Base-by-base conservation (phyloP, 768 basidiomycete species). In the Trametes punicea region DNA sequence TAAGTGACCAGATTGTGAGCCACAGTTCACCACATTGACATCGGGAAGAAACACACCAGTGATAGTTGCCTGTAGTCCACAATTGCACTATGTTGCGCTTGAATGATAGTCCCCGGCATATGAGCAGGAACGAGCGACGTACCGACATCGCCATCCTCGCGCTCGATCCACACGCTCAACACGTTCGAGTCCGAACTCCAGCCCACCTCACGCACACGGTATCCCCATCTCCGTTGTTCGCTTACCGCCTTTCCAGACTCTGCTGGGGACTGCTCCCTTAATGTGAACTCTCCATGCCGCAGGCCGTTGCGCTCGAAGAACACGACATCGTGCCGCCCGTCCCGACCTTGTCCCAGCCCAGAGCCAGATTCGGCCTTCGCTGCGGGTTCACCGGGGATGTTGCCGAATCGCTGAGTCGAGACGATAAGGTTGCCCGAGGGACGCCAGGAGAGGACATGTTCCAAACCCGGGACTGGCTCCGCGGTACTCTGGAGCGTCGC, bases 231-330 rank as follows among this genome's bases (percentile, higher is more conserved):
- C 59, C 73, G 67, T 10, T 72, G 71, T 18, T 68, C 69, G 13
- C 66, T 69, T 21, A 62, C 59, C 42, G 58, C 54, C 15, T 49
- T 64, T 21, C 52, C 65, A 29, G 58, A 47, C 42, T 53, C 65
- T 16, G 25, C 54, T 1, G 31, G 39, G 56, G 31, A 65, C 53
- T n/a, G 61, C 38, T 78, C 74, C 36, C 79, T 65, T 53, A 98
- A 67, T 31, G 75, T 78, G 68, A 97, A 98, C 52, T 97, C 93
- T 4, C 93, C 91, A 64, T 97, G 90, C 56, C 94, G 73, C 56
- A 99, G 71, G 1, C 97, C 97, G 69, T 99, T 99, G 62, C 93
- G 77, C 74, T 99, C 97, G 56, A 96, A 94, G 72, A 98, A 96
- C 0, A 98, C 84, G 6, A 98, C 76, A 62, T 96, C 92, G 65